A percentile compares a stretch with the other conserved stretches of the same genome.
Evolutionary conservation across 495 filamentous ascomycete species (phyloP).

Genomic region (Lepraria neglecta): DNA sequence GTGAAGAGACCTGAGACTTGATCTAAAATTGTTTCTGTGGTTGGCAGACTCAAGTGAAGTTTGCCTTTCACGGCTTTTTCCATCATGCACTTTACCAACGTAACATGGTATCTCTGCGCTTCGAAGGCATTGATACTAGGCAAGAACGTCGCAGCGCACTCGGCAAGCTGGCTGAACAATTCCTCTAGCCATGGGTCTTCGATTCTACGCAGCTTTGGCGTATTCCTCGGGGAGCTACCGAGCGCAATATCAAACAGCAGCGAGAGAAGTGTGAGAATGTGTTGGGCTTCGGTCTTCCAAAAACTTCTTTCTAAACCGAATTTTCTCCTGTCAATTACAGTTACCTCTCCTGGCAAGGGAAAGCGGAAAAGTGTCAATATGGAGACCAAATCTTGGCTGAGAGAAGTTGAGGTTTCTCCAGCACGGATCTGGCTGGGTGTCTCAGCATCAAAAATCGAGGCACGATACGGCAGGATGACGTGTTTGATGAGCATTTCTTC

Average conservation of each 20-base stretch:
- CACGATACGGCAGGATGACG: slow-evolving; percentile 61
- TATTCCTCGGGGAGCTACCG: slow-evolving; percentile 46
- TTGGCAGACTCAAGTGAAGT: slow-evolving; percentile 28
- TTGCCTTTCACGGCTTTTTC: slow-evolving; percentile 36
- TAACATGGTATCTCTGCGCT: slow-evolving; percentile 7
- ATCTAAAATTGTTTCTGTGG: slow-evolving; percentile 30
- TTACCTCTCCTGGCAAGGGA: neutral
- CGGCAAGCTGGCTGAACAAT: slow-evolving; percentile 51
- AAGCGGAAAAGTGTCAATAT: neutral
- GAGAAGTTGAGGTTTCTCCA: neutral
- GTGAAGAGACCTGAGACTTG: slow-evolving; percentile 41
- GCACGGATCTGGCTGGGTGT: neutral
- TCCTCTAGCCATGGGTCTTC: slow-evolving; percentile 62
- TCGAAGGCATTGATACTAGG: neutral
- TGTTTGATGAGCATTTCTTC: slow-evolving; percentile 62
- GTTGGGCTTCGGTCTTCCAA: slow-evolving; percentile 12
- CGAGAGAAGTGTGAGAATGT: slow-evolving; percentile 27
- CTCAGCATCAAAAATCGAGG: slow-evolving; percentile 39
- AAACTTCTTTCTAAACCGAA: neutral
- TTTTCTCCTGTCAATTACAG: too few species aligned
- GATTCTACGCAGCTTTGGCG: slow-evolving; percentile 48
- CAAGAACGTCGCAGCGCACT: slow-evolving; percentile 8
- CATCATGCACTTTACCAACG: slow-evolving; percentile 36
- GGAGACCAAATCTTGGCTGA: slow-evolving; percentile 5
- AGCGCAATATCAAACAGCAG: slow-evolving; percentile 54